Evolutionary conservation across 805 yeast genomes (phyloP).

Genomic region (Citeromyces matritensis): DNA sequence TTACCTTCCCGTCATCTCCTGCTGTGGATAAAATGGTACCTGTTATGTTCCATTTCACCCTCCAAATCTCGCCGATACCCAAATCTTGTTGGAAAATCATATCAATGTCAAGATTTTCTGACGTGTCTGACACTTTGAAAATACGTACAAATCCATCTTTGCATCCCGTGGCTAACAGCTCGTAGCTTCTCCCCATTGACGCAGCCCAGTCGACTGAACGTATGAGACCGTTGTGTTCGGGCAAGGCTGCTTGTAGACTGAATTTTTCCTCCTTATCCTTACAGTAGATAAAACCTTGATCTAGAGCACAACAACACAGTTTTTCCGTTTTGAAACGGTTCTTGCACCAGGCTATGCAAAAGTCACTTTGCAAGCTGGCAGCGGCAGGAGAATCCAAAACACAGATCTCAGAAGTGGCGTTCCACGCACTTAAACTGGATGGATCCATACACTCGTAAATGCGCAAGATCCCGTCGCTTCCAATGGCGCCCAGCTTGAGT

Average conservation of each 20-base stretch:
- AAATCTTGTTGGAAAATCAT: constrained; percentile 55
- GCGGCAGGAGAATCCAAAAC: constrained; percentile 62
- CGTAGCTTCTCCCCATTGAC: constrained; percentile 80
- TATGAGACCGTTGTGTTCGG: constrained; percentile 78
- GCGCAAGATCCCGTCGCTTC: constrained; percentile 76
- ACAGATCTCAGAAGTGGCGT: constrained; percentile 54
- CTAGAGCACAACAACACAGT: constrained; percentile 71
- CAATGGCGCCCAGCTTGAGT: constrained; percentile 70
- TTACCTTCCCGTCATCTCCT: constrained; percentile 87
- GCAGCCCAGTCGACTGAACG: constrained; percentile 95
- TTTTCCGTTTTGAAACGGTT: constrained; percentile 72
- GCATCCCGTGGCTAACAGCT: constrained; percentile 87
- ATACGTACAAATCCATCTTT: constrained; percentile 88
- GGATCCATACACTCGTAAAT: constrained; percentile 86
- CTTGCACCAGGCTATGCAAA: constrained; percentile 83
- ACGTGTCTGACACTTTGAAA: constrained; percentile 27
- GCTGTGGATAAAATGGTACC: constrained; percentile 88
- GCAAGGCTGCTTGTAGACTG: constrained; percentile 44
- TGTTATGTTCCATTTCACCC: constrained; percentile 87
- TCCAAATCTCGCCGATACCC: constrained; percentile 88
- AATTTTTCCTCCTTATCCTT: constrained; percentile 33
- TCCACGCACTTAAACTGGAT: constrained; percentile 75
- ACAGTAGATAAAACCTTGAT: constrained; percentile 70
- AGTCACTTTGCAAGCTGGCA: constrained; percentile 70
- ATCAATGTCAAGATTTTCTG: constrained; percentile 22